These are phyloP conservation scores for Eucalyptus microcorys DNA, from an alignment of 345 rosid species.

Conservation along the genomic window DNA sequence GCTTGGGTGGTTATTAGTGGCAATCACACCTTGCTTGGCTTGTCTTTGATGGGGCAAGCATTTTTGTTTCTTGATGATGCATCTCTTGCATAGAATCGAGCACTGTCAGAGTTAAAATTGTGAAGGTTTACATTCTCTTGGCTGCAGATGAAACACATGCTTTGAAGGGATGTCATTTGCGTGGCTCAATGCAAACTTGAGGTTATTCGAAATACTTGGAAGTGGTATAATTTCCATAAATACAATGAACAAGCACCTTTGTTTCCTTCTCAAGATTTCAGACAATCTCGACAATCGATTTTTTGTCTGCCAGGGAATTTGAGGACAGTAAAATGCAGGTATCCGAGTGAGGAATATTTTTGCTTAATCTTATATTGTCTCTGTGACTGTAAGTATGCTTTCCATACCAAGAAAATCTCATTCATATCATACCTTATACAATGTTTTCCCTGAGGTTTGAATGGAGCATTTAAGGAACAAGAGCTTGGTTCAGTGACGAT, in stretches of 20 bases:
- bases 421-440: not conserved
- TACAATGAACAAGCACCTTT: not conserved
- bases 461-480: not conserved
- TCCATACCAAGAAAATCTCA: not conserved
- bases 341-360: not conserved
- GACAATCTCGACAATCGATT: not conserved
- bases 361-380: not conserved
- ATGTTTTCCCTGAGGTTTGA: not conserved
- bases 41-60: not conserved
- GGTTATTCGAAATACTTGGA: not conserved
- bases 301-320: not conserved
- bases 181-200: not conserved
- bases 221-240: not conserved
- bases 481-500: not conserved
- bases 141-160: not conserved
- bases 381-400: not conserved
- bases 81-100: not conserved
- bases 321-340: not conserved
- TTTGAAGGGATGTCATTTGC: not conserved
- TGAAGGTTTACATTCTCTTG: not conserved
- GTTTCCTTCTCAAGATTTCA: not conserved
- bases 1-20: slow-evolving; percentile 45
- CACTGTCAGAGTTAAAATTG: not conserved
- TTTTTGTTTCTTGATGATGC: not conserved
- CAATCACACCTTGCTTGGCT: not conserved